Percentiles rank a stretch among this genome's conserved stretches.
phyloP scores from a whole-genome alignment of 139 green algal genomes.

The Micractinium conductrix region DNA sequence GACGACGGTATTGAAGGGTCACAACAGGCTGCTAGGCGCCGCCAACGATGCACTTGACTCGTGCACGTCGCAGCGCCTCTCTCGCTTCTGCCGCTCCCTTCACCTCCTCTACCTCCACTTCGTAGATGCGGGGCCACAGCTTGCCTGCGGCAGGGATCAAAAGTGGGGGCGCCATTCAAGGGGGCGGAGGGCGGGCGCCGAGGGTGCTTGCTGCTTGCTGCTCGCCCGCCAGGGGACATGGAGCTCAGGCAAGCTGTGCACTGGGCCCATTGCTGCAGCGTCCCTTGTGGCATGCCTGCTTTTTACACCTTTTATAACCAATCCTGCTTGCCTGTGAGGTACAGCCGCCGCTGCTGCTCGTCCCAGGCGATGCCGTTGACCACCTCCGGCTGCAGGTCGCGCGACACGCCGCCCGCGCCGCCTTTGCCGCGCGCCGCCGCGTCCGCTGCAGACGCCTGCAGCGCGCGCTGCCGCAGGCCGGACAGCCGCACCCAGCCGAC shows the following conservation, averaged over 20 bases:
- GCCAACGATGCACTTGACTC: not conserved
- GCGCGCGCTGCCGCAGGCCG: constrained; percentile 1
- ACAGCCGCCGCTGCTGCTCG: constrained; percentile 63
- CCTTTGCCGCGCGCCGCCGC: not conserved
- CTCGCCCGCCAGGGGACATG: no score
- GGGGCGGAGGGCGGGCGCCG: not conserved
- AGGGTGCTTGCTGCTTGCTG: not conserved
- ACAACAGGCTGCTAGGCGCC: not conserved
- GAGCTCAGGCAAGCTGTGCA: no score
- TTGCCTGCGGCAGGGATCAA: constrained; percentile 10
- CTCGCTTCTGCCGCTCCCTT: not conserved
- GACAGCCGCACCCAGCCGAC: constrained; percentile 68
- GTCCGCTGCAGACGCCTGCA: not conserved
- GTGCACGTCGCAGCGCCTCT: not conserved
- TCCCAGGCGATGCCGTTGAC: constrained; percentile 94
- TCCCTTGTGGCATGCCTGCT: no score
- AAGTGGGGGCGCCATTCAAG: no score
- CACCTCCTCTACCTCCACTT: constrained; percentile 49
- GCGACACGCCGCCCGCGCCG: not conserved
- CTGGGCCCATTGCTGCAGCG: no score
- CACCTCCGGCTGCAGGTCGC: constrained; percentile 68
- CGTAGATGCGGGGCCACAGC: constrained; percentile 57
- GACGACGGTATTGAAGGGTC: no score
- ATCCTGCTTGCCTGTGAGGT: constrained; percentile 79
- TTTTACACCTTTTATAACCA: no score